Percentiles rank a stretch among this genome's conserved stretches.
Conservation (phyloP, 441 rosid genomes). For the Adansonia madagascariensis region DNA sequence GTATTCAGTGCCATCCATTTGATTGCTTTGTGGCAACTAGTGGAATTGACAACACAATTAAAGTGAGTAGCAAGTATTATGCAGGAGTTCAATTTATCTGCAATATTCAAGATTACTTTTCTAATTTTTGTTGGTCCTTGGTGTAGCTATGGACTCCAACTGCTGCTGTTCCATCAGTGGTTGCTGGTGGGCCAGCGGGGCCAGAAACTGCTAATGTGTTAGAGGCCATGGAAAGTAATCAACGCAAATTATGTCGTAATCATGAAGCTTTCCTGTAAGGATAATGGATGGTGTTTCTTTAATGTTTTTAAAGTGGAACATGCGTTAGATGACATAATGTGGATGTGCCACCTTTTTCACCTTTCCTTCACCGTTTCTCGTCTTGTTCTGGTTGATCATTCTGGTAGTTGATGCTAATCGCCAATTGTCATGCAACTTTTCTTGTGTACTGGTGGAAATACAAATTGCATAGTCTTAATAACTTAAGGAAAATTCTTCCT, state of each 20-base stretch:
- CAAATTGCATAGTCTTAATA: slow-evolving; percentile 1
- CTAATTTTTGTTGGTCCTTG: slow-evolving; percentile 26
- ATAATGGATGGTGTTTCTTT: slow-evolving; percentile 10
- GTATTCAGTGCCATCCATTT: slow-evolving; percentile 93
- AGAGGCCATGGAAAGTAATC: slow-evolving; percentile 85
- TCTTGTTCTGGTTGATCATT: slow-evolving; percentile 19
- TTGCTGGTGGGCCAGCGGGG: slow-evolving; percentile 78
- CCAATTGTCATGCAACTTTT: neutral
- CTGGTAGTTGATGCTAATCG: neutral
- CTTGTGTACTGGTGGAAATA: neutral
- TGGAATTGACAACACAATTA: slow-evolving; percentile 94
- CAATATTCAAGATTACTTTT: slow-evolving; percentile 14
- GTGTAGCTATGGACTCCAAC: slow-evolving; percentile 86
- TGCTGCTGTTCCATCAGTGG: slow-evolving; percentile 70
- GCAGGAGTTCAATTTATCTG: slow-evolving; percentile 23
- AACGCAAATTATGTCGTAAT: slow-evolving; percentile 59
- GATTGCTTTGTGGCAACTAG: slow-evolving; percentile 96
- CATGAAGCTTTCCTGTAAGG: slow-evolving; percentile 83
- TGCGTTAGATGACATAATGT: neutral
- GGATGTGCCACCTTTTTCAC: neutral
- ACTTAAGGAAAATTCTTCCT: neutral
- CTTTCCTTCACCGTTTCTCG: neutral
- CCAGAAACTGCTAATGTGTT: slow-evolving; percentile 70
- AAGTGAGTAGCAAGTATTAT: slow-evolving; percentile 52
- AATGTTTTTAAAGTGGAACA: neutral